These are phyloP conservation scores for Phytophthora cactorum DNA, from an alignment of 352 stramenopile genomes.

Conservation along the genomic window DNA sequence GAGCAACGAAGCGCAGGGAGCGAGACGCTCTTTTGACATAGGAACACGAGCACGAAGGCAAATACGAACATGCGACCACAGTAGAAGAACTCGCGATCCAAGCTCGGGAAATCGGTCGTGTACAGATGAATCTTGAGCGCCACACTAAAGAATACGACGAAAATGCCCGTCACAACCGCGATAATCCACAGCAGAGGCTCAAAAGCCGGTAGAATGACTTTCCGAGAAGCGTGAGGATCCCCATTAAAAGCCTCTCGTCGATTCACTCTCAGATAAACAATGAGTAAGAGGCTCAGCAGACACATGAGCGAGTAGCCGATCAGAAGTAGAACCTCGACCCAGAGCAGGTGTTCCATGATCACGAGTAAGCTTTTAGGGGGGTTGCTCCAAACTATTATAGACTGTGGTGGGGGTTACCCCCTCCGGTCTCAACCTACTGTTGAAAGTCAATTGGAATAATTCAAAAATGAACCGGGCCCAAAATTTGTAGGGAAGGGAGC, in stretches of 20 bases:
- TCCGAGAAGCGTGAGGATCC: slow-evolving; percentile 33
- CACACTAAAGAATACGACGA: slow-evolving; percentile 47
- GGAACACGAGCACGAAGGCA: slow-evolving; percentile 45
- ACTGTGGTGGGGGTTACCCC: background rate
- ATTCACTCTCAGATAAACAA: slow-evolving; percentile 42
- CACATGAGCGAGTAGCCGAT: slow-evolving; percentile 44
- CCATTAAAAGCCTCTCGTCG: slow-evolving; percentile 42
- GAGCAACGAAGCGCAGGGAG: slow-evolving; percentile 40
- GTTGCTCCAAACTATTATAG: background rate
- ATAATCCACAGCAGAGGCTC: slow-evolving; percentile 56
- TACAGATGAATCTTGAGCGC: slow-evolving; percentile 36
- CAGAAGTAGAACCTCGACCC: slow-evolving; percentile 34
- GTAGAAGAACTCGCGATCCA: slow-evolving; percentile 45
- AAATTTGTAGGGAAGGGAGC: background rate
- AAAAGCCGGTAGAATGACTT: slow-evolving; percentile 57
- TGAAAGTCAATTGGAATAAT: background rate
- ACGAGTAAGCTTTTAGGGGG: background rate
- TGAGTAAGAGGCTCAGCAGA: slow-evolving; percentile 30
- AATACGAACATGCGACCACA: slow-evolving; percentile 55
- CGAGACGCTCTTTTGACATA: slow-evolving; percentile 64
- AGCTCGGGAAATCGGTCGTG: slow-evolving; percentile 19
- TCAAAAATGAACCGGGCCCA: slow-evolving; percentile 14
- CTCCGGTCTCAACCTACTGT: background rate
- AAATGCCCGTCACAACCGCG: slow-evolving; percentile 24
- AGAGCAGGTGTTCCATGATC: slow-evolving; percentile 11